phyloP scores from a whole-genome alignment of 78 protist genomes.

The Dictyostelium brefeldianum region DNA sequence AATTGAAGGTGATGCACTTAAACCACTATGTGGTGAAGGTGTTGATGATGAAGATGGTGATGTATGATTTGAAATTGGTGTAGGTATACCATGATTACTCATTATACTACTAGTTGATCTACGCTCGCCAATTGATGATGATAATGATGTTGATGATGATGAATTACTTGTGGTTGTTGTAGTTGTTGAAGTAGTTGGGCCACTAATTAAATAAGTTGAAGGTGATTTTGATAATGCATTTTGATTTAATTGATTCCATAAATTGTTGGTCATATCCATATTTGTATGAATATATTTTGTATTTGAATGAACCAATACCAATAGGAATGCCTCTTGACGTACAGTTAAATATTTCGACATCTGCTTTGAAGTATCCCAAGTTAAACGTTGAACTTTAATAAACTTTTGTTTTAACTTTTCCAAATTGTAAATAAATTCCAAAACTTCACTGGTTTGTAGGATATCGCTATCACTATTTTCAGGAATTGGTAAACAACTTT shows the following conservation, averaged over 20 bases:
- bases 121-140: not conserved
- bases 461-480: constrained; percentile 26
- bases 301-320: constrained; percentile 76
- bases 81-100: not conserved
- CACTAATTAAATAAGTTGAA: not conserved
- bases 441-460: constrained; percentile 44
- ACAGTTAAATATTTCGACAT: constrained; percentile 56
- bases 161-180: not conserved
- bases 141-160: not conserved
- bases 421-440: constrained; percentile 70
- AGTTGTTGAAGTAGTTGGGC: not conserved
- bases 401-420: constrained; percentile 70
- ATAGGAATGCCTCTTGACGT: constrained; percentile 64
- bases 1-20: not conserved
- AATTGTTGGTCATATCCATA: constrained; percentile 71
- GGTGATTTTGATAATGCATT: constrained; percentile 4
- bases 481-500: constrained; percentile 24
- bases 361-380: constrained; percentile 52
- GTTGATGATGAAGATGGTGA: not conserved
- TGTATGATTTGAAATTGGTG: not conserved
- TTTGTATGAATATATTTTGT: constrained; percentile 61
- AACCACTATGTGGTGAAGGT: constrained; percentile 51
- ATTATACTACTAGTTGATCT: not conserved
- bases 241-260: constrained; percentile 75
- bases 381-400: constrained; percentile 26